Percentiles rank a stretch among this genome's conserved stretches.
These are phyloP conservation scores for Globisporangium cederbergense DNA, from an alignment of 352 stramenopile genomes.

Conservation along the genomic window DNA sequence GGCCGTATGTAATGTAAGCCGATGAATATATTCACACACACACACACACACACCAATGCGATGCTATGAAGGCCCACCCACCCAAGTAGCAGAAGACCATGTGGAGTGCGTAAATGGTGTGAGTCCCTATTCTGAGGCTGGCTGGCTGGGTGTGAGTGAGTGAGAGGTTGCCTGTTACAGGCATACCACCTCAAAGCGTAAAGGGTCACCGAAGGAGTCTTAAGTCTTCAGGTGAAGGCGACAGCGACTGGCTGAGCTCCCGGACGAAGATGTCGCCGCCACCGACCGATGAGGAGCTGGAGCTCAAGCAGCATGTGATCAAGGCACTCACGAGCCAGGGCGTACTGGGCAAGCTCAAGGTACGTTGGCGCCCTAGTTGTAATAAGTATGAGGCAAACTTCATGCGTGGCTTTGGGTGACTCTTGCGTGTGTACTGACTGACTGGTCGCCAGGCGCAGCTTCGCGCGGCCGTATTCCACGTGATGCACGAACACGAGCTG, in stretches of 20 bases:
- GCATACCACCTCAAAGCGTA: background rate
- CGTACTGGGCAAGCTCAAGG: slow-evolving; percentile 74
- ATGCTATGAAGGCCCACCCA: slow-evolving; percentile 8
- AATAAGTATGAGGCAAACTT: too few species aligned
- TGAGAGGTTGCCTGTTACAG: background rate
- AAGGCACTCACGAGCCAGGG: slow-evolving; percentile 53
- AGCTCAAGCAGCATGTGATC: slow-evolving; percentile 62
- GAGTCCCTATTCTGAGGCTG: background rate
- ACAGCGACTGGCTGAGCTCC: too few species aligned
- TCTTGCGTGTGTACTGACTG: too few species aligned
- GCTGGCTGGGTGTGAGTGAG: background rate
- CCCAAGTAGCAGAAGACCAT: background rate
- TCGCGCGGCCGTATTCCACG: slow-evolving; percentile 70
- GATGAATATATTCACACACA: slow-evolving; percentile 17
- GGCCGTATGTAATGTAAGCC: slow-evolving; percentile 17
- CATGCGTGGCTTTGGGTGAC: too few species aligned
- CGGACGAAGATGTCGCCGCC: slow-evolving; percentile 16
- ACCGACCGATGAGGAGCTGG: slow-evolving; percentile 49
- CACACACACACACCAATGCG: slow-evolving; percentile 6
- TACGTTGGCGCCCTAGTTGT: background rate
- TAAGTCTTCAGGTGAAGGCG: too few species aligned
- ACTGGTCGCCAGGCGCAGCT: slow-evolving; percentile 45
- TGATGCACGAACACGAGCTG: slow-evolving; percentile 50
- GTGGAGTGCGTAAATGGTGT: background rate
- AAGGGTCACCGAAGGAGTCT: background rate